Conservation (phyloP, 108 stramenopile genomes). For the Cyclostephanos tholiformis region DNA sequence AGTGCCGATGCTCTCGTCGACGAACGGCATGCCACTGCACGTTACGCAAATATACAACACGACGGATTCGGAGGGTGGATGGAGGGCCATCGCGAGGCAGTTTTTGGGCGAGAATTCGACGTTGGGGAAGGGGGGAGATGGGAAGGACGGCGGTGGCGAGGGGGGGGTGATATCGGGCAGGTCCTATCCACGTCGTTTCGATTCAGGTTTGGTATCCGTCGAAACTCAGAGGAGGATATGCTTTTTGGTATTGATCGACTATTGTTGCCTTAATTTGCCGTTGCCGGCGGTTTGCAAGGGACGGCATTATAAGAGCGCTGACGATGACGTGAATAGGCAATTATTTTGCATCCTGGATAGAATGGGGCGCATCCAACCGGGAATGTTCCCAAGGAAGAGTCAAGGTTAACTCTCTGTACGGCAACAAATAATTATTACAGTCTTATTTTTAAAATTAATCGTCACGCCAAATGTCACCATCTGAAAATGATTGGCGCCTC, state of each 20-base stretch:
- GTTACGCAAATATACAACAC: constrained; percentile 49
- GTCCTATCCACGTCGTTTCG: constrained; percentile 41
- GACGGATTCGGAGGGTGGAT: constrained; percentile 21
- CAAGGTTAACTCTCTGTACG: neutral
- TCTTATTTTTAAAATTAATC: neutral
- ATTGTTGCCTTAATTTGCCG: constrained; percentile 44
- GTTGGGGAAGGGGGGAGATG: neutral
- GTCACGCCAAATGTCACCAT: constrained; percentile 4
- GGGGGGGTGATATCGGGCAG: constrained; percentile 33
- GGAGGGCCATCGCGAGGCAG: constrained; percentile 19
- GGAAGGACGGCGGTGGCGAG: neutral
- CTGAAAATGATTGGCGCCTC: neutral
- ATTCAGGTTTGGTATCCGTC: constrained; percentile 25
- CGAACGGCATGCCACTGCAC: constrained; percentile 24
- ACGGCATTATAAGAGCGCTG: constrained; percentile 1
- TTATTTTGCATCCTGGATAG: constrained; percentile 23
- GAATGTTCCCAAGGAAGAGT: constrained; percentile 14
- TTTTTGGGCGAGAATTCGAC: constrained; percentile 20
- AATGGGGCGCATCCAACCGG: constrained; percentile 12
- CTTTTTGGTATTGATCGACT: constrained; percentile 32
- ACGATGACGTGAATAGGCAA: constrained; percentile 15
- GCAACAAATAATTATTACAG: neutral
- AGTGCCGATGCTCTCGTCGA: constrained; percentile 33
- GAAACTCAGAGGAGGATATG: constrained; percentile 36
- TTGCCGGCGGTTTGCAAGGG: constrained; percentile 37